phyloP scores from a whole-genome alignment of 768 basidiomycete genomes.

The Asterophora lycoperdoides region DNA sequence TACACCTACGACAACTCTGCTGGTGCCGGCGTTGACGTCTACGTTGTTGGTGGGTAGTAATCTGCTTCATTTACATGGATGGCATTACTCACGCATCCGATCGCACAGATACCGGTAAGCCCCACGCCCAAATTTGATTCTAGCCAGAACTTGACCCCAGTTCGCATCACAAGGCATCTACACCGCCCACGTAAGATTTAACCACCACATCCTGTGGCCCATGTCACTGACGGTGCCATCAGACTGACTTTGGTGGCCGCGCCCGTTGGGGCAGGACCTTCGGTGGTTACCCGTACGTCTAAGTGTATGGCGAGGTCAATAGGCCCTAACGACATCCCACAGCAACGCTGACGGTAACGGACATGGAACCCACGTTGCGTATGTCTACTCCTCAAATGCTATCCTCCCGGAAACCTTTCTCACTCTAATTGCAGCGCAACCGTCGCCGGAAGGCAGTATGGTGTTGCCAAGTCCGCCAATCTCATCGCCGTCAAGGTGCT shows the following conservation, averaged over 20 bases:
- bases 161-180: slow-evolving; percentile 6
- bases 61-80: not conserved
- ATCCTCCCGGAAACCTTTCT: not conserved
- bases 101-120: slow-evolving; percentile 21
- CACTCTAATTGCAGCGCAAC: slow-evolving; percentile 24
- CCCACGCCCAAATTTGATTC: not conserved
- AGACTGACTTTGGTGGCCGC: slow-evolving; percentile 37
- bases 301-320: no score
- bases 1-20: slow-evolving; percentile 16
- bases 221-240: not conserved
- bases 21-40: no score
- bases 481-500: slow-evolving; percentile 14
- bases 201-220: not conserved
- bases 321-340: no score
- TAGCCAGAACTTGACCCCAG: not conserved
- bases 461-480: no score
- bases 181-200: slow-evolving; percentile 3
- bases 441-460: slow-evolving; percentile 30
- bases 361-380: no score
- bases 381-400: slow-evolving; percentile 9
- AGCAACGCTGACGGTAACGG: no score
- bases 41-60: slow-evolving; percentile 30
- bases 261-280: slow-evolving; percentile 36
- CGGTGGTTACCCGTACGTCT: slow-evolving; percentile 21
- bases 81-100: not conserved